These are phyloP conservation scores for Polytrichum formosum DNA, from an alignment of 225 moss, liverwort and hornwort species.

Conservation along the genomic window DNA sequence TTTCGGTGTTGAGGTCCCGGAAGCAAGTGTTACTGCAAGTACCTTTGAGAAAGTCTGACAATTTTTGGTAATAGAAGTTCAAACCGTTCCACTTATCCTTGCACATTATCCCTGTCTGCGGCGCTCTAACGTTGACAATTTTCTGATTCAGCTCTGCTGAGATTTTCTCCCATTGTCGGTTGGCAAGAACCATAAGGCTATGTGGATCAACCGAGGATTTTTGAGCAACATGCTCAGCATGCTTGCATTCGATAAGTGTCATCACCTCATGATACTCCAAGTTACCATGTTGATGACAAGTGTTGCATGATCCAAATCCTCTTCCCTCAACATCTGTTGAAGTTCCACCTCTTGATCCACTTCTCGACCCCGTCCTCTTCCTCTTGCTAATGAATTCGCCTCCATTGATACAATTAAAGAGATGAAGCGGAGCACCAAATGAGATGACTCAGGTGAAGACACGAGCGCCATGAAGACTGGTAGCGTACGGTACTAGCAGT, in stretches of 20 bases:
- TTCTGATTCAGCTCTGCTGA: not conserved
- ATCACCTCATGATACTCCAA: not conserved
- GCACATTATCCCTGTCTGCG: not conserved
- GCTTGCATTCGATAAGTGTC: not conserved
- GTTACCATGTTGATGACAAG: not conserved
- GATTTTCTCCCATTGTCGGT: not conserved
- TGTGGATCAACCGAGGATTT: not conserved
- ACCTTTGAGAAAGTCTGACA: not conserved
- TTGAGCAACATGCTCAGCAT: not conserved
- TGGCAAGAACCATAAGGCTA: not conserved
- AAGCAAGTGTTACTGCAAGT: not conserved
- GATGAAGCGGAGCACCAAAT: not conserved
- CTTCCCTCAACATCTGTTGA: too few species aligned
- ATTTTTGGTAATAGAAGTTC: not conserved
- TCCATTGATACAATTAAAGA: not conserved
- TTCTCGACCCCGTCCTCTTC: not conserved
- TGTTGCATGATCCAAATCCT: not conserved
- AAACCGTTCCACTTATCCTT: not conserved
- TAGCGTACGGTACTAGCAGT: not conserved
- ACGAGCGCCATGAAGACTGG: not conserved
- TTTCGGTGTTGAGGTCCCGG: not conserved
- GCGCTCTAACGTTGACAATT: not conserved
- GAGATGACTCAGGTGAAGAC: not conserved
- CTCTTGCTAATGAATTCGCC: not conserved
- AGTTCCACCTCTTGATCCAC: not conserved